Percentiles rank a stretch among this genome's conserved stretches.
These are phyloP conservation scores for Jacaranda copaia DNA, from an alignment of 257 asterid species.

Conservation along the genomic window DNA sequence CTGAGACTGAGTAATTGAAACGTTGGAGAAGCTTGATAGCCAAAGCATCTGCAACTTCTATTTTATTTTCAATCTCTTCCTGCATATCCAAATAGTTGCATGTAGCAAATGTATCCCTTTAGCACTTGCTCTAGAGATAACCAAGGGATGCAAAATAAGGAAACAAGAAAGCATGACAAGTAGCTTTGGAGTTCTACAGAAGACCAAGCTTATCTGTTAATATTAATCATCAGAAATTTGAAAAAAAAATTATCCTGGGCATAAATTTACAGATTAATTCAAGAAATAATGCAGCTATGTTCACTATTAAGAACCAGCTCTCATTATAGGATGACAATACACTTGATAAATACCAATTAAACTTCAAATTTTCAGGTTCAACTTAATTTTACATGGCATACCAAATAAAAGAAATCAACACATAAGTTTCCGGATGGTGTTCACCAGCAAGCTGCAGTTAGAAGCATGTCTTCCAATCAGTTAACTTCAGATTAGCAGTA, in stretches of 20 bases:
- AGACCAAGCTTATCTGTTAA: neutral
- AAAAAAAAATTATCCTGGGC: neutral
- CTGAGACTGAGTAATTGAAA: constrained; percentile 82
- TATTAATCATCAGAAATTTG: neutral
- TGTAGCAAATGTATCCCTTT: constrained; percentile 27
- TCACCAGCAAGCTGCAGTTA: constrained; percentile 25
- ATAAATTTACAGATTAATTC: constrained; percentile 21
- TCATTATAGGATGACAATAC: constrained; percentile 17
- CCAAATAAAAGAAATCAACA: constrained; percentile 21
- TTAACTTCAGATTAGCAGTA: constrained; percentile 12
- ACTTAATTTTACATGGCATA: constrained; percentile 13
- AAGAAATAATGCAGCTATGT: neutral
- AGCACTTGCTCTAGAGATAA: neutral
- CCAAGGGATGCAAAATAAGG: neutral
- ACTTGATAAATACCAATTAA: constrained; percentile 16
- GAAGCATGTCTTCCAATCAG: constrained; percentile 18
- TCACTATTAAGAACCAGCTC: constrained; percentile 15
- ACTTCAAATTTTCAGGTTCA: constrained; percentile 6
- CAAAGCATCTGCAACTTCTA: constrained; percentile 95
- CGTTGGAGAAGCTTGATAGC: constrained; percentile 94
- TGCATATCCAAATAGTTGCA: constrained; percentile 45
- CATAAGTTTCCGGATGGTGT: constrained; percentile 5
- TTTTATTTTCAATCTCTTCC: constrained; percentile 91
- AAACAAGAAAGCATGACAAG: constrained; percentile 28
- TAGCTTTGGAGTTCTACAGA: neutral